Conservation (phyloP, 2,329 filamentous ascomycete genomes). For the Aspergillus tamarii region DNA sequence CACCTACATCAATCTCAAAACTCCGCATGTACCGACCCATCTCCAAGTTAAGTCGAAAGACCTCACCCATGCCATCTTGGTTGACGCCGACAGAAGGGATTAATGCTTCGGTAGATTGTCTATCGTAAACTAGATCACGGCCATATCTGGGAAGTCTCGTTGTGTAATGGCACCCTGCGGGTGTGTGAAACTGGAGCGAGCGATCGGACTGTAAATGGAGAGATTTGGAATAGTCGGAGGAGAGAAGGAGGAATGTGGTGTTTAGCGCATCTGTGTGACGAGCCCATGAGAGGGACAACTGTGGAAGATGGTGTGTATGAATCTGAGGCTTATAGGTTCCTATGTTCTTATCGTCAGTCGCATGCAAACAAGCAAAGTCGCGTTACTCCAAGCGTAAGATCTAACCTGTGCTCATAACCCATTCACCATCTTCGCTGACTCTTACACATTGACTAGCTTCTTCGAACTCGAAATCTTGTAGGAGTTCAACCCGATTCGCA, state of each 20-base stretch:
- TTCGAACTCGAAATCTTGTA: conserved; percentile 98
- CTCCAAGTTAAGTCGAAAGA: conserved; percentile 90
- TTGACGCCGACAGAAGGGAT: conserved; percentile 88
- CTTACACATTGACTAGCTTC: conserved; percentile 90
- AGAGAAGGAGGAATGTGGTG: conserved; percentile 85
- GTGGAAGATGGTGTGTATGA: conserved; percentile 91
- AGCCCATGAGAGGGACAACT: conserved; percentile 89
- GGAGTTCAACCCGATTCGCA: conserved; percentile 87
- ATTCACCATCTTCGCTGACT: conserved; percentile 92
- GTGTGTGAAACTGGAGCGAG: conserved; percentile 89
- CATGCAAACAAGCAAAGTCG: neutral
- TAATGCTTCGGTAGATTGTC: conserved; percentile 78
- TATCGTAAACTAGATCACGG: conserved; percentile 83
- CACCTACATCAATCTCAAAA: conserved; percentile 87
- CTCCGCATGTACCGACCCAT: conserved; percentile 91
- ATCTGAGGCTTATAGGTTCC: conserved; percentile 79
- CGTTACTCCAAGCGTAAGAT: neutral
- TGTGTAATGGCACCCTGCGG: conserved; percentile 82
- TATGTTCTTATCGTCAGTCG: conserved; percentile 29
- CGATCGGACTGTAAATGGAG: conserved; percentile 91
- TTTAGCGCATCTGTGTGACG: conserved; percentile 92
- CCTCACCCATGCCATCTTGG: conserved; percentile 82
- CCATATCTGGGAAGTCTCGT: conserved; percentile 92
- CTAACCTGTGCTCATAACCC: conserved; percentile 91
- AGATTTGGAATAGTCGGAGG: conserved; percentile 90